A percentile compares a stretch with the other conserved stretches of the same genome.
These are phyloP conservation scores for Beauveria scarabaeidicola DNA, from an alignment of 2,329 filamentous ascomycete species.

Conservation along the genomic window DNA sequence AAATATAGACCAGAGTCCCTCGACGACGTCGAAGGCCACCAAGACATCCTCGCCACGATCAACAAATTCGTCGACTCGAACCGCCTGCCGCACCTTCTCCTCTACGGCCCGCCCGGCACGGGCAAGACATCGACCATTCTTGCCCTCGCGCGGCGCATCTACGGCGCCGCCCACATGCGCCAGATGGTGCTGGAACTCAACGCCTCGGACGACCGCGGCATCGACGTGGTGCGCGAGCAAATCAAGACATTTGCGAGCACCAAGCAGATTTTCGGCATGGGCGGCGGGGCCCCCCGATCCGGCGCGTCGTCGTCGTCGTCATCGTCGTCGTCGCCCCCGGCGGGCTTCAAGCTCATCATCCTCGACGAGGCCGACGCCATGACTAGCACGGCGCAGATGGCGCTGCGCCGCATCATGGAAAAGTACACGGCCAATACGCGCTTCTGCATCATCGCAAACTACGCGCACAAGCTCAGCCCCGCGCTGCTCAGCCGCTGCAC, in stretches of 20 bases:
- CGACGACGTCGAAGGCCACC: conserved; percentile 88
- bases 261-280: conserved; percentile 83
- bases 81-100: conserved; percentile 85
- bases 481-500: conserved; percentile 90
- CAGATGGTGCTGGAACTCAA: conserved; percentile 99
- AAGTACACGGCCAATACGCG: conserved; percentile 97
- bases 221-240: conserved; percentile 95
- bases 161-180: conserved; percentile 82
- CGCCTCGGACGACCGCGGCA: conserved; percentile 92
- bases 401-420: conserved; percentile 92
- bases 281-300: conserved; percentile 32
- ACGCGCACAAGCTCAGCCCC: conserved; percentile 93
- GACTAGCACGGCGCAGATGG: conserved; percentile 99
- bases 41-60: conserved; percentile 94
- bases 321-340: conserved; percentile 39
- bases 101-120: conserved; percentile 93
- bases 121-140: conserved; percentile 97
- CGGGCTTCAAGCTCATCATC: conserved; percentile 89
- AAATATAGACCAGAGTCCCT: conserved; percentile 90
- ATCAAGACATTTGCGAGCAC: conserved; percentile 99
- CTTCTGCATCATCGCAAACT: conserved; percentile 98
- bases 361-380: conserved; percentile 99
- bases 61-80: conserved; percentile 97
- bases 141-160: conserved; percentile 86
- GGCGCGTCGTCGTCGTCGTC: conserved; percentile 19